phyloP scores from a whole-genome alignment of 441 rosid species.

The Adansonia grandidieri region DNA sequence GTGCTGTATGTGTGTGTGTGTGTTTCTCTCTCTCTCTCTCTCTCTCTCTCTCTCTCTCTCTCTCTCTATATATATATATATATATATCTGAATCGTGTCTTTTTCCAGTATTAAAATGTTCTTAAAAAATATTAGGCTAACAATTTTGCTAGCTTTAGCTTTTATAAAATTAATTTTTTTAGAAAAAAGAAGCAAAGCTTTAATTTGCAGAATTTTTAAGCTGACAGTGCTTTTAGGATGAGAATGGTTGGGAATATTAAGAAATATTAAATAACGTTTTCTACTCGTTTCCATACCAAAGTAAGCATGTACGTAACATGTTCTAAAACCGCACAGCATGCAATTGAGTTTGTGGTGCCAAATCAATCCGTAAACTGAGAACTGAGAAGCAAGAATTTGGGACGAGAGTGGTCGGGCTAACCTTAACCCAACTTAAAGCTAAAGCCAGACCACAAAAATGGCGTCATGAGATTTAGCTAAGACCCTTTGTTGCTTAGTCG shows the following conservation, averaged over 20 bases:
- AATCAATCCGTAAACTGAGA: no score
- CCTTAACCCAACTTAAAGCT: background rate
- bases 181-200: background rate
- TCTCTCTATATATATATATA: no score
- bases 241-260: background rate
- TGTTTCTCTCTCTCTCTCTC: no score
- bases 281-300: background rate
- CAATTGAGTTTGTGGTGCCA: no score
- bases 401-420: background rate
- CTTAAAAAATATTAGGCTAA: background rate
- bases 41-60: no score
- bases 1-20: background rate
- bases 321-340: no score
- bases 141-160: conserved; percentile 1
- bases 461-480: no score
- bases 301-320: no score
- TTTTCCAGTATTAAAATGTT: background rate
- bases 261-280: background rate
- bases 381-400: background rate
- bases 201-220: background rate
- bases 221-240: background rate
- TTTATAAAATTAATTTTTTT: background rate
- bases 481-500: no score
- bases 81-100: background rate
- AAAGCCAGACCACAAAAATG: background rate